Conservation (phyloP, 1,284 basidiomycete species). For the Fomitopsis betulina region DNA sequence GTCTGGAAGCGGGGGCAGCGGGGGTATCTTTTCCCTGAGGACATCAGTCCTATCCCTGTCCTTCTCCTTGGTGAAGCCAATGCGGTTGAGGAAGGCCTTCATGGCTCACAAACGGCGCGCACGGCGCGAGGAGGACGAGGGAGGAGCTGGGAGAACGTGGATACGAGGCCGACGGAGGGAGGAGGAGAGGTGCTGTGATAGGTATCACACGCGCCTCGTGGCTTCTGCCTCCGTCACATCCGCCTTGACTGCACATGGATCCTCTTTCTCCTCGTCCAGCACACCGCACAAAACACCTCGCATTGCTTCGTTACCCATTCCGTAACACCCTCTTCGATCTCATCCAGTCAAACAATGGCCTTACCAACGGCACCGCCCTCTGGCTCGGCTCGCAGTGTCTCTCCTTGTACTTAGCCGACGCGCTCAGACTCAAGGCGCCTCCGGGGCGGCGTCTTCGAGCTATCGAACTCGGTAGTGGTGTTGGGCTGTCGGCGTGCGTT, state of each 20-base stretch:
- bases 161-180: conserved; percentile 18
- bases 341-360: conserved; percentile 52
- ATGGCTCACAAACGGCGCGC: conserved; percentile 34
- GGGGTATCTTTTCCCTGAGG: conserved; percentile 60
- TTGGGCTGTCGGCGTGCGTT: conserved; percentile 74
- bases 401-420: conserved; percentile 52
- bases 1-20: conserved; percentile 47
- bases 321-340: conserved; percentile 39
- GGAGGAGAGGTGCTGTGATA: conserved; percentile 6
- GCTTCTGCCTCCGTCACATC: conserved; percentile 6
- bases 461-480: conserved; percentile 81
- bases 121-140: conserved; percentile 15
- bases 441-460: conserved; percentile 37
- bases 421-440: conserved; percentile 16
- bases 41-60: conserved; percentile 46
- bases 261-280: conserved; percentile 38
- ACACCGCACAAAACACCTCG: conserved; percentile 65
- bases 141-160: conserved; percentile 20
- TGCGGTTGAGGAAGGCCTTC: conserved; percentile 75
- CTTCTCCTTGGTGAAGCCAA: conserved; percentile 55
- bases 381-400: conserved; percentile 84
- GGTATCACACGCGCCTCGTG: conserved; percentile 18
- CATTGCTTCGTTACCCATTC: conserved; percentile 46
- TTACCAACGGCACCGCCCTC: conserved; percentile 80
- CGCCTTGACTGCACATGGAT: conserved; percentile 1